Evolutionary conservation across 1,284 basidiomycete species (phyloP).

Genomic region (Pascua sp.): DNA sequence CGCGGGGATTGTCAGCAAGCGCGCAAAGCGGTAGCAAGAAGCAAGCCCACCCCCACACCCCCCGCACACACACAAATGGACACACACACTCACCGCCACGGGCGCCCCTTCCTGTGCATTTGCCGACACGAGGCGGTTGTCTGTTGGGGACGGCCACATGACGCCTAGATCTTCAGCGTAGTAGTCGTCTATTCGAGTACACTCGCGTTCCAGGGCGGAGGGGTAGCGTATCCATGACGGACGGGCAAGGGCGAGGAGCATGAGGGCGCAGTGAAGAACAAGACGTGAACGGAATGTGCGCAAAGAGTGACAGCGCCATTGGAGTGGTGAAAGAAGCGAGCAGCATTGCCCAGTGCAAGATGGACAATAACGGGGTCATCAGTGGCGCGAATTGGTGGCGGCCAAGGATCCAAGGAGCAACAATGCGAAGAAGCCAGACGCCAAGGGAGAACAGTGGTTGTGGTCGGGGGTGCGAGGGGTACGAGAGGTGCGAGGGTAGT

Average conservation of each 20-base stretch:
- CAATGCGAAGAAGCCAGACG: background rate
- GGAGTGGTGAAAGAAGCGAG: too few relatives aligned
- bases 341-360: background rate
- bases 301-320: background rate
- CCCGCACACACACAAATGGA: too few relatives aligned
- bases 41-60: too few relatives aligned
- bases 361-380: background rate
- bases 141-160: slow-evolving; percentile 21
- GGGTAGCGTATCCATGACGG: too few relatives aligned
- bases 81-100: too few relatives aligned
- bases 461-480: background rate
- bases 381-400: too few relatives aligned
- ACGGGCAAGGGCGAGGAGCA: too few relatives aligned
- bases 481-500: too few relatives aligned
- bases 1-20: too few relatives aligned
- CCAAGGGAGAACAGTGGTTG: background rate
- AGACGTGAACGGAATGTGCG: background rate
- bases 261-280: background rate
- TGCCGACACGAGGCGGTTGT: slow-evolving; percentile 11
- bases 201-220: too few relatives aligned
- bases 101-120: too few relatives aligned
- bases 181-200: slow-evolving; percentile 8
- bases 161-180: slow-evolving; percentile 13
- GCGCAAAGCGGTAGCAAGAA: too few relatives aligned
- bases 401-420: background rate